Base-by-base conservation (phyloP, 257 asterid genomes). In the Solanum arcanum region DNA sequence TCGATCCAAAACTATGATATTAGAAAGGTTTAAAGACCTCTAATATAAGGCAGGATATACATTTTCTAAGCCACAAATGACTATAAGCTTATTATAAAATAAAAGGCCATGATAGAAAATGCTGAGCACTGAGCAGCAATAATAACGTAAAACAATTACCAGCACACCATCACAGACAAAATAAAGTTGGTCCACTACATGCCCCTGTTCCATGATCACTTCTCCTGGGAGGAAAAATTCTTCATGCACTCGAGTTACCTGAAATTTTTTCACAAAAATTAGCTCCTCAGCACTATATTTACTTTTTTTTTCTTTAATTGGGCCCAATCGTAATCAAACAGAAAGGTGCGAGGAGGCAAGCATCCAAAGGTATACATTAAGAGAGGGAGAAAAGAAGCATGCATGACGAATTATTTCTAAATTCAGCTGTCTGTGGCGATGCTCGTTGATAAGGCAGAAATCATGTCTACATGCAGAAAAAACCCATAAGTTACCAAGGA, bases 201-300 rank as follows among this genome's bases (percentile, higher is more conserved):
- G 91, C 88, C 98, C 99, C 75, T 95, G 99, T 75, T 94, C 97
- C 94, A 95, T 92, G 89, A 97, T 93, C 42, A 97, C 96, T 92
- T 97, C 99, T 81, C 99, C 99, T 1, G 99, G 98, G 77, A 95
- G 95, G 60, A 97, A 97, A 91, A 97, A 97, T 87, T 97, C 99
- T 89, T 97, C 99, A 15, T 90, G 94, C 39, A 97, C 99, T 87
- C 98, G 91, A 86, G 92, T 94, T 49, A 94, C 98, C 99, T 96
- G 91, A 88, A 88, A 3, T 25, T 12, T 23, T 78, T 69, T 39
- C 47, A 49, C 13, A 35, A 39, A 33, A 27, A 41, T 39, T 60
- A 49, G 85, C 46, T 25, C 39, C 31, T 81, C 46, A 11, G 70
- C 69, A 2, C 69, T 49, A 49, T 12, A 81, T 29, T 46, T 49